Conservation (phyloP, 352 stramenopile species). For the Pythium phragmitis region DNA sequence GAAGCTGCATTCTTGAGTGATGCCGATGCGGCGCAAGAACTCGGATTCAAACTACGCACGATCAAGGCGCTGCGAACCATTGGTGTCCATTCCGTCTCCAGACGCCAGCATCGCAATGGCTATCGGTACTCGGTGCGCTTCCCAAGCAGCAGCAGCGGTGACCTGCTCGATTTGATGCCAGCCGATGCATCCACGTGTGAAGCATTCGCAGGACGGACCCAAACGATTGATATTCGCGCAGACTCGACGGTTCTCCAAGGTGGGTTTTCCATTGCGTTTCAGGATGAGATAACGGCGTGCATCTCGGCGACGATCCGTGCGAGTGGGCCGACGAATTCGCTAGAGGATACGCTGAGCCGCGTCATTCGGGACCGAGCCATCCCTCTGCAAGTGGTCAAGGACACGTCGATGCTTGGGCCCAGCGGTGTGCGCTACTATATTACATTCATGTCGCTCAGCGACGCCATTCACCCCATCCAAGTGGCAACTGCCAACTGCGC, state of each 20-base stretch:
- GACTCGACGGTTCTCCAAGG: conserved; percentile 43
- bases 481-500: conserved; percentile 34
- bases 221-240: conserved; percentile 66
- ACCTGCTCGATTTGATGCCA: conserved; percentile 54
- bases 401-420: conserved; percentile 34
- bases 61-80: conserved; percentile 60
- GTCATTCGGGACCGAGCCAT: conserved; percentile 41
- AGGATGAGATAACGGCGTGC: conserved; percentile 39
- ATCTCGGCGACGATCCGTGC: conserved; percentile 48
- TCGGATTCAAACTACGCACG: conserved; percentile 34
- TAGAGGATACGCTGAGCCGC: conserved; percentile 38
- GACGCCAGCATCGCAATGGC: conserved; percentile 33
- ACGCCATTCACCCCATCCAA: conserved; percentile 36
- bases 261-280: conserved; percentile 40
- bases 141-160: conserved; percentile 36
- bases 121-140: conserved; percentile 58
- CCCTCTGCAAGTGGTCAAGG: conserved; percentile 42
- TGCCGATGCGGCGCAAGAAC: conserved; percentile 44
- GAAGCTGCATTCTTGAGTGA: conserved; percentile 37
- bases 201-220: conserved; percentile 36
- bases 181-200: conserved; percentile 37
- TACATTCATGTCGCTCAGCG: conserved; percentile 38
- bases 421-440: conserved; percentile 48
- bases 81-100: conserved; percentile 37
- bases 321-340: conserved; percentile 31